phyloP scores from a whole-genome alignment of 129 eudicot species.

The Flaveria sonorensis region DNA sequence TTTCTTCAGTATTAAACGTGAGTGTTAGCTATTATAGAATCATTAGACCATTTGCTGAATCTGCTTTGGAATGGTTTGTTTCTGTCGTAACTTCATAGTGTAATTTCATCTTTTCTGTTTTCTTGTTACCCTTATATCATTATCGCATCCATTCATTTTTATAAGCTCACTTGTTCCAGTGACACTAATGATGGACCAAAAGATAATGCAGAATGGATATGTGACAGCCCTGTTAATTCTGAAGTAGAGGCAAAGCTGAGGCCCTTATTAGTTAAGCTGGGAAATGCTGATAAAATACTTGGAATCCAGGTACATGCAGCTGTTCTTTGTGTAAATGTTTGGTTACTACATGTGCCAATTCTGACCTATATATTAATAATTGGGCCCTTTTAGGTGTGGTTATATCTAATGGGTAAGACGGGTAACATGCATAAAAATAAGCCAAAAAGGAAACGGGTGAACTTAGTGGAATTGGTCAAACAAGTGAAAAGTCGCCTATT shows the following conservation, averaged over 20 bases:
- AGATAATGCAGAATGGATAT: constrained; percentile 61
- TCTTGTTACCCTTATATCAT: neutral
- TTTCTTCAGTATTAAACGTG: constrained; percentile 77
- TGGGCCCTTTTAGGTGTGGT: neutral
- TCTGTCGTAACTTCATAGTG: neutral
- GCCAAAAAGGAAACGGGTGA: neutral
- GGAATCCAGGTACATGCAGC: constrained; percentile 79
- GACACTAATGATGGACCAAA: constrained; percentile 55
- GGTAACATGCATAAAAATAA: neutral
- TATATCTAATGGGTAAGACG: neutral
- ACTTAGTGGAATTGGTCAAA: neutral
- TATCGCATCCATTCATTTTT: constrained; percentile 10
- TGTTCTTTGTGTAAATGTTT: constrained; percentile 4
- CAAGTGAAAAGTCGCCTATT: neutral
- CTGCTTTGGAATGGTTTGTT: constrained; percentile 76
- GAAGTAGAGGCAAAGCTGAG: constrained; percentile 75
- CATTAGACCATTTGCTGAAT: constrained; percentile 97
- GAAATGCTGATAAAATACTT: constrained; percentile 72
- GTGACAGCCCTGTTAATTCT: constrained; percentile 65
- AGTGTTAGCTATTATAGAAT: constrained; percentile 70
- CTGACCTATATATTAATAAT: neutral
- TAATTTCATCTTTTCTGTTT: constrained; percentile 5
- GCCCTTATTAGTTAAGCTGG: constrained; percentile 63
- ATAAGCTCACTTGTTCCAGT: constrained; percentile 46
- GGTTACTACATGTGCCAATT: neutral